A percentile compares a stretch with the other conserved stretches of the same genome.
Evolutionary conservation across 192 early-diverging fungal genomes (phyloP).

Genomic region (Gryganskiella cystojenkinii): DNA sequence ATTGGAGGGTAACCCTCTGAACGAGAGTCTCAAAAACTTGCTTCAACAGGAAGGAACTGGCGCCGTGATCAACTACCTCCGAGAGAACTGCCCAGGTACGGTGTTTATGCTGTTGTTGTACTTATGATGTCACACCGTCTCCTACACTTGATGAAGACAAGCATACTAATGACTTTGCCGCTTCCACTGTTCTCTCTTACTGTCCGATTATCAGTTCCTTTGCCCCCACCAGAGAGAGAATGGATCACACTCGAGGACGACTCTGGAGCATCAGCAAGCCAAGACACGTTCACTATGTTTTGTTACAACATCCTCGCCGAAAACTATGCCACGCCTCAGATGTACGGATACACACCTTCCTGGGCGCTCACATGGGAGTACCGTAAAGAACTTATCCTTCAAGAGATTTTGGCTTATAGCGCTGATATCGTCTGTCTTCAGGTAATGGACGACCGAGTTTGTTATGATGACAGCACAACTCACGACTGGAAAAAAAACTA

Average conservation of each 20-base stretch:
- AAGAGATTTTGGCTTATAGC: constrained; percentile 86
- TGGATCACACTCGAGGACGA: constrained; percentile 86
- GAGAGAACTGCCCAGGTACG: constrained; percentile 84
- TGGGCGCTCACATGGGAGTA: constrained; percentile 94
- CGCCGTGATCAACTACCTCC: constrained; percentile 81
- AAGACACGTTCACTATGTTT: constrained; percentile 85
- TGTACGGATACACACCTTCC: constrained; percentile 93
- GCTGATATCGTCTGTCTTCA: constrained; percentile 92
- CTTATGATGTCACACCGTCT: background rate
- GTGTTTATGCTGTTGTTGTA: background rate
- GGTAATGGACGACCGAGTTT: constrained; percentile 45
- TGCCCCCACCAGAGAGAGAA: constrained; percentile 82
- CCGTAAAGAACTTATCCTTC: constrained; percentile 83
- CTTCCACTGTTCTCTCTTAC: background rate
- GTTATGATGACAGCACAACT: background rate
- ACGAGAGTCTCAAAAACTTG: constrained; percentile 79
- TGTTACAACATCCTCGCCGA: constrained; percentile 91
- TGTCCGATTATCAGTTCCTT: constrained; percentile 59
- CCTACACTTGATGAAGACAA: too few relatives aligned
- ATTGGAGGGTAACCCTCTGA: constrained; percentile 92
- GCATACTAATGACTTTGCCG: too few relatives aligned
- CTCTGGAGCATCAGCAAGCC: constrained; percentile 58
- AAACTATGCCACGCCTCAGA: constrained; percentile 84
- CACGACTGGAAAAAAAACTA: background rate
- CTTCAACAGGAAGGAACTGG: constrained; percentile 87